phyloP scores from a whole-genome alignment of 192 early-diverging fungal species.

The Obelidium mucronatum region DNA sequence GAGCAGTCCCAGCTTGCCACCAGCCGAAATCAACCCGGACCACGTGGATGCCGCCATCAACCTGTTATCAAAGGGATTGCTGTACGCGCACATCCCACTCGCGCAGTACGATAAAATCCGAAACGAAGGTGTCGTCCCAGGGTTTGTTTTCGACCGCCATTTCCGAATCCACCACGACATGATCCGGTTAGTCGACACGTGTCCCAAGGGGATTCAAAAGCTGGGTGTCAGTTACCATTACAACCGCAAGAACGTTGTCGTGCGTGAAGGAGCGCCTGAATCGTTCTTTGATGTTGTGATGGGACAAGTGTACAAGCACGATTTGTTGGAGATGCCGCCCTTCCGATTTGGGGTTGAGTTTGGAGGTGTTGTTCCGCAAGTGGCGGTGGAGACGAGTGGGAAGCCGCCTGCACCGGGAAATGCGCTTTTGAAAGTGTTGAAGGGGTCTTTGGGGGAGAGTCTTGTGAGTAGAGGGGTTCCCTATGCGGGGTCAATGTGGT shows the following conservation, averaged over 20 bases:
- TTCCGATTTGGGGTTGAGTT: slow-evolving; percentile 55
- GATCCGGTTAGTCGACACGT: slow-evolving; percentile 30
- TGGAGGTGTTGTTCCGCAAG: slow-evolving; percentile 16
- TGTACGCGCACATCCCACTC: slow-evolving; percentile 38
- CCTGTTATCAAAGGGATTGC: slow-evolving; percentile 32
- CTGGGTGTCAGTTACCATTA: slow-evolving; percentile 31
- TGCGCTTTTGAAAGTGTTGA: slow-evolving; percentile 21
- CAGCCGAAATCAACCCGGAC: not conserved
- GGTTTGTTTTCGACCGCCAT: slow-evolving; percentile 32
- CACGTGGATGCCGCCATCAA: slow-evolving; percentile 19
- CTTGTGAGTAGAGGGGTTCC: slow-evolving; percentile 11
- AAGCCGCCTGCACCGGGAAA: not conserved
- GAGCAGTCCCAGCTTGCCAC: not conserved
- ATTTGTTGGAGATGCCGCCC: slow-evolving; percentile 44
- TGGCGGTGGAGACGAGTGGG: not conserved
- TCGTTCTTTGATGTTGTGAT: slow-evolving; percentile 24
- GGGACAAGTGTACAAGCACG: slow-evolving; percentile 35
- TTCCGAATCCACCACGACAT: slow-evolving; percentile 34
- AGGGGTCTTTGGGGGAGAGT: slow-evolving; percentile 24
- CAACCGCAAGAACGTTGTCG: slow-evolving; percentile 23
- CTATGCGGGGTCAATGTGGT: slow-evolving; percentile 25
- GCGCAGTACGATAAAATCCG: slow-evolving; percentile 21
- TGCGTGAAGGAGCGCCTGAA: slow-evolving; percentile 3
- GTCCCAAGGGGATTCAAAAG: slow-evolving; percentile 29
- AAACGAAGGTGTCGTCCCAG: slow-evolving; percentile 13